phyloP scores from a whole-genome alignment of 306 rosid genomes.

The Dalbergia cochinchinensis region DNA sequence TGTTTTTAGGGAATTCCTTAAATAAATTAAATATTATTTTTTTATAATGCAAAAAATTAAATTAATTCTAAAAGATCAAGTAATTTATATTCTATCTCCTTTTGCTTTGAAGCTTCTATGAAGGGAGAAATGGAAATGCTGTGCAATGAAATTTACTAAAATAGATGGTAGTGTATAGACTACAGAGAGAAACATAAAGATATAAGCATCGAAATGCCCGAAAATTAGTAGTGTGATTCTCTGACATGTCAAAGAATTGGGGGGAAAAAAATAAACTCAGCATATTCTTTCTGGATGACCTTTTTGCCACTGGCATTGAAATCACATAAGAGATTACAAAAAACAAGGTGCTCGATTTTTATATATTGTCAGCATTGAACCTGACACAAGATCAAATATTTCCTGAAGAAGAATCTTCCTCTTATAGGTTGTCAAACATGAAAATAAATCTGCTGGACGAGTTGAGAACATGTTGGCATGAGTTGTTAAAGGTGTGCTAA shows the following conservation, averaged over 20 bases:
- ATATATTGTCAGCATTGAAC: conserved; percentile 1
- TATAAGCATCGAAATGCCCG: not conserved
- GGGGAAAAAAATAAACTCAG: not conserved
- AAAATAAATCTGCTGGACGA: not conserved
- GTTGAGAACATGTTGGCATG: not conserved
- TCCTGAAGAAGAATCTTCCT: not conserved
- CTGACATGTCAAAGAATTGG: not conserved
- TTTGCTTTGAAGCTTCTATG: not conserved
- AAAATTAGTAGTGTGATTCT: too few relatives aligned
- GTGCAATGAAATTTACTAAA: too few relatives aligned
- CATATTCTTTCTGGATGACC: not conserved
- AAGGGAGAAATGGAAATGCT: not conserved
- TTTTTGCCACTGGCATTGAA: not conserved
- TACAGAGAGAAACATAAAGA: not conserved
- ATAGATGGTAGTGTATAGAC: too few relatives aligned
- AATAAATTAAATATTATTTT: too few relatives aligned
- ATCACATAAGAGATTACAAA: too few relatives aligned
- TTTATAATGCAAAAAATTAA: not conserved
- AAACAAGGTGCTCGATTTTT: not conserved
- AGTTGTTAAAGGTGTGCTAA: conserved; percentile 34
- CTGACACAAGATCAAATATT: not conserved
- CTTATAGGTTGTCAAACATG: not conserved
- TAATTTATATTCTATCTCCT: not conserved
- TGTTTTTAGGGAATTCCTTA: too few relatives aligned
- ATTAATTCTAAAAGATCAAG: not conserved